phyloP scores from a whole-genome alignment of 192 early-diverging fungal species.

The Gigaspora rosea region DNA sequence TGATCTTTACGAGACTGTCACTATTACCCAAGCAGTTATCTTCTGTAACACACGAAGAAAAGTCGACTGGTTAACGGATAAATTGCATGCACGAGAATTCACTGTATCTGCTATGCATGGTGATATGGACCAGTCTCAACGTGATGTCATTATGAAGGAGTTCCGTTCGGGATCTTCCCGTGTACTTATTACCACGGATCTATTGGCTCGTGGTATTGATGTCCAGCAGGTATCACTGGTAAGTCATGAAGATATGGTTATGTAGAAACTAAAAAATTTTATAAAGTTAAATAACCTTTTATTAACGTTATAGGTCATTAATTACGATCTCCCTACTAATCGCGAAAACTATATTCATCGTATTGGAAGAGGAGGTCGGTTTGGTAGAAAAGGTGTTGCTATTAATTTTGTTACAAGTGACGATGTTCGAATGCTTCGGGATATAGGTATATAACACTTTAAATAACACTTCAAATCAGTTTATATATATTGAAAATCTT shows the following conservation, averaged over 20 bases:
- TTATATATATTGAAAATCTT: too few relatives aligned
- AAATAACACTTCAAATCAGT: neutral
- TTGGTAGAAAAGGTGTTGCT: slow-evolving; percentile 99
- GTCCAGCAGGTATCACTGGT: slow-evolving; percentile 99
- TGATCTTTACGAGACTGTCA: slow-evolving; percentile 98
- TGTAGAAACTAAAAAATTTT: too few relatives aligned
- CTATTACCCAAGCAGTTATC: slow-evolving; percentile 98
- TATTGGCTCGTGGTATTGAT: slow-evolving; percentile 99
- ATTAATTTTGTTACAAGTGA: slow-evolving; percentile 99
- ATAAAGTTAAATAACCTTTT: neutral
- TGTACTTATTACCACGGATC: slow-evolving; percentile 97
- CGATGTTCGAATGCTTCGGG: slow-evolving; percentile 85
- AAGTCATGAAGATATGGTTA: slow-evolving; percentile 41
- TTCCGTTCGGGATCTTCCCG: slow-evolving; percentile 97
- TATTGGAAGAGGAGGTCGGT: slow-evolving; percentile 99
- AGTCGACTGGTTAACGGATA: slow-evolving; percentile 99
- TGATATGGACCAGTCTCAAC: slow-evolving; percentile 96
- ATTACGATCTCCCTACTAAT: slow-evolving; percentile 97
- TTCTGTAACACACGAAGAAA: slow-evolving; percentile 99
- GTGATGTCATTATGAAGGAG: slow-evolving; percentile 98
- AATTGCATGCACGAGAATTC: slow-evolving; percentile 87
- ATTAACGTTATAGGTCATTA: slow-evolving; percentile 38
- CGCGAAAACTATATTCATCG: slow-evolving; percentile 99
- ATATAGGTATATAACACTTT: slow-evolving; percentile 32
- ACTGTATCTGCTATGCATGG: slow-evolving; percentile 99